Evolutionary conservation across 345 rosid species (phyloP).

Genomic region (Diplotaxis tenuifolia): DNA sequence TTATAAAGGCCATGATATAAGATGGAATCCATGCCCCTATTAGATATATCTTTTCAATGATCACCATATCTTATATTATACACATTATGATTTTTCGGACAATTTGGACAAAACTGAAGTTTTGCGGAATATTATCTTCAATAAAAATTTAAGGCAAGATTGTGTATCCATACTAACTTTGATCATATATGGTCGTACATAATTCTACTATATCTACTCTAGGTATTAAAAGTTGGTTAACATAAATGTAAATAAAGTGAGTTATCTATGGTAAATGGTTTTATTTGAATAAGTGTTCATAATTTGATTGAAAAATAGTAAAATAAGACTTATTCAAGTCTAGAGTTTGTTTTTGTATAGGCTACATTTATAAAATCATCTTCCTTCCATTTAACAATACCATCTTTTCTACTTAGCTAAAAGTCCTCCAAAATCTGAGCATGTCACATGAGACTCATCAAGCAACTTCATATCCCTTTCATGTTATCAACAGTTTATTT

Average conservation of each 20-base stretch:
- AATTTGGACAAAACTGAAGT: not conserved
- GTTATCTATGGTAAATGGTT: too few relatives aligned
- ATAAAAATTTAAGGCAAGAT: not conserved
- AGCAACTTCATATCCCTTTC: too few relatives aligned
- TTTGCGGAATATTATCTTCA: not conserved
- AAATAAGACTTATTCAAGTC: too few relatives aligned
- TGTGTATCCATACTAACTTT: not conserved
- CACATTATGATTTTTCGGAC: not conserved
- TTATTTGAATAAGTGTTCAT: too few relatives aligned
- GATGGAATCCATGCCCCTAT: not conserved
- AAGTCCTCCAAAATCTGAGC: too few relatives aligned
- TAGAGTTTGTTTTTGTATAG: not conserved
- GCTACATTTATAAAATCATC: not conserved
- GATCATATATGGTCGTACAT: not conserved
- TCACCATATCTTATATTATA: not conserved
- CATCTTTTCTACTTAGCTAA: not conserved
- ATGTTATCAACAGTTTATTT: too few relatives aligned
- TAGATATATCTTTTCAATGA: not conserved
- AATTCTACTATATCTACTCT: not conserved
- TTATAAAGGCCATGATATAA: too few relatives aligned
- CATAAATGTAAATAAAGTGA: not conserved
- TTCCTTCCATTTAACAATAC: not conserved
- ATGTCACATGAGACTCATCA: too few relatives aligned
- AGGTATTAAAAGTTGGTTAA: not conserved
- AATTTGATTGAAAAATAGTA: not conserved